phyloP scores from a whole-genome alignment of 352 stramenopile species.

The Globisporangium alternatum region DNA sequence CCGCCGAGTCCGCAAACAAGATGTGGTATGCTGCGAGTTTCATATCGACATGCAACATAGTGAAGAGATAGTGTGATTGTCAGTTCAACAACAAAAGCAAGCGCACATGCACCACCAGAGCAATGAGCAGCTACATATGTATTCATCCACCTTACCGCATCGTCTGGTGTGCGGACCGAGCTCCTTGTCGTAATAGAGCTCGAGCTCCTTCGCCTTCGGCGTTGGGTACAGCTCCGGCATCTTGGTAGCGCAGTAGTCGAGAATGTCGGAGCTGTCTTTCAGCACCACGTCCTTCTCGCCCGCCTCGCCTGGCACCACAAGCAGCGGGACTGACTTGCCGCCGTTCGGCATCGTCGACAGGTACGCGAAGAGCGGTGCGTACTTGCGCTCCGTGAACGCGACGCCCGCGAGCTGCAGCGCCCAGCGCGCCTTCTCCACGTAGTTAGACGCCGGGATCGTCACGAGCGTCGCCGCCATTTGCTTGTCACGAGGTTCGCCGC shows the following conservation, averaged over 20 bases:
- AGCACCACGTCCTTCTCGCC: slow-evolving; percentile 18
- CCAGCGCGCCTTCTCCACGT: slow-evolving; percentile 60
- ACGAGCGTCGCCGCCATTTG: slow-evolving; percentile 26
- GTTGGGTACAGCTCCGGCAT: slow-evolving; percentile 36
- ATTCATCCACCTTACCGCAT: slow-evolving; percentile 22
- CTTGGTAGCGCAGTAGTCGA: slow-evolving; percentile 35
- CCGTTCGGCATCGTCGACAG: slow-evolving; percentile 42
- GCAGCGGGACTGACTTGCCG: slow-evolving; percentile 39
- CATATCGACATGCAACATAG: neutral
- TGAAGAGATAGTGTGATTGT: no score
- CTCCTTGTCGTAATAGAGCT: slow-evolving; percentile 37
- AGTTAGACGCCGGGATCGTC: slow-evolving; percentile 57
- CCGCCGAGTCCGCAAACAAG: slow-evolving; percentile 24
- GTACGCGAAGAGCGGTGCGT: slow-evolving; percentile 42
- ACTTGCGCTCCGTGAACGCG: slow-evolving; percentile 45
- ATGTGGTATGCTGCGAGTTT: slow-evolving; percentile 29
- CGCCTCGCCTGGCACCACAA: slow-evolving; percentile 18
- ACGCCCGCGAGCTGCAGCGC: slow-evolving; percentile 38
- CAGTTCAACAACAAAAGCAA: neutral
- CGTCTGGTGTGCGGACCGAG: slow-evolving; percentile 34
- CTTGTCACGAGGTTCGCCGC: slow-evolving; percentile 28
- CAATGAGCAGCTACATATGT: neutral
- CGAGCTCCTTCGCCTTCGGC: slow-evolving; percentile 32
- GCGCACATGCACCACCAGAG: neutral
- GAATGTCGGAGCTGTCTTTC: slow-evolving; percentile 41